Evolutionary conservation across 805 yeast species (phyloP), one percentile per base, ranked within the genome.

Genomic region (Ogataea chonburiensis): DNA sequence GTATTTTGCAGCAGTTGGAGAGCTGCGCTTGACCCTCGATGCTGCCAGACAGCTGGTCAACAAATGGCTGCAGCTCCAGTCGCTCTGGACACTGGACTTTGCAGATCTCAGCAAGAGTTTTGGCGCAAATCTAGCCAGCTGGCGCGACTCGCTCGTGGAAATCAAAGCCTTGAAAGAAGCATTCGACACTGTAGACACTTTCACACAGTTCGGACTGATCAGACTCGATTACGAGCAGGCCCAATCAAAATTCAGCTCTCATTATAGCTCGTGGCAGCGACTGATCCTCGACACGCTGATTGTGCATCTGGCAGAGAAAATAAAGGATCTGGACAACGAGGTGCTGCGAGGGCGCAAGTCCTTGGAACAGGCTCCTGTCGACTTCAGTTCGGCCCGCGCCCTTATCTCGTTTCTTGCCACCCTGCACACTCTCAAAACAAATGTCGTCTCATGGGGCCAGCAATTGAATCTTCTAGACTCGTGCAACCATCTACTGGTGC

Each of bases 211-310:
- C 49, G 82, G 81, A 0, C 40, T 53, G 1, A 35, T 70, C 11
- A 30, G 41, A 0, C 55, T 85, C 23, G 67, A 73, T 26, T 75
- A 67, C 50, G 67, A 70, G 7, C 70, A 70, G 11, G 81, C 80
- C 2, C 83, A 78, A 41, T 53, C 71, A 0, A 60, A 77, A 23
- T 66, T 79, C 3, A 47, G 41, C 21, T 21, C 50, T 1, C 77
- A 73, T 47, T 81, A 74, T 60, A 82, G 79, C 40, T 45, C 53
- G 2, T 82, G 86, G 77, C 82, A 78, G 43, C 63, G 60, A 25
- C 66, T 66, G 2, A 52, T 79, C 5, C 27, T 71, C 6, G 42
- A 46, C 2, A 55, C 55, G 19, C 73, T 79, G 56, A 60, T 75
- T 3, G 56, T 52, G 2, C 49, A 60, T 13, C 49, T 80, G 24